Evolutionary conservation across 495 filamentous ascomycete species (phyloP).

Genomic region (Talaromyces wortmannii): DNA sequence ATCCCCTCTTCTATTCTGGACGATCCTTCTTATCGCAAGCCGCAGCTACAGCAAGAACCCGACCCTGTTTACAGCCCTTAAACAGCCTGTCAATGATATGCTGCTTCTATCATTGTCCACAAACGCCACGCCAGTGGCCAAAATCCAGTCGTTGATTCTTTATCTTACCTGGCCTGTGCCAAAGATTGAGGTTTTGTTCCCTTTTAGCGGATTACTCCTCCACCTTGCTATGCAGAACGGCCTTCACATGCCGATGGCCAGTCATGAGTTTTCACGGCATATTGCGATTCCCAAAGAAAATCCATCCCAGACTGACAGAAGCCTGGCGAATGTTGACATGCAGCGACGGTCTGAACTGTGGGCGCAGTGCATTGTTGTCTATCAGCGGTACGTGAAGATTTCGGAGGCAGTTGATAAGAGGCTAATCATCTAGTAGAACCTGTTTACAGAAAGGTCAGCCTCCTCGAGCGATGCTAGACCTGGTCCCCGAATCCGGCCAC

Average conservation of each 20-base stretch:
- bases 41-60: conserved; percentile 29
- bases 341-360: conserved; percentile 26
- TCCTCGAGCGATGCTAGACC: conserved; percentile 21
- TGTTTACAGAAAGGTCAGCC: conserved; percentile 32
- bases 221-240: conserved; percentile 46
- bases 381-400: conserved; percentile 23
- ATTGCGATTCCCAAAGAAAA: conserved; percentile 14
- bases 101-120: conserved; percentile 33
- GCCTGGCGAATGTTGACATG: conserved; percentile 16
- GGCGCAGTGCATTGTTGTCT: conserved; percentile 34
- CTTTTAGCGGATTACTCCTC: conserved; percentile 31
- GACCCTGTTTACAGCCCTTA: conserved; percentile 30
- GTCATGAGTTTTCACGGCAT: conserved; percentile 32
- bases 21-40: conserved; percentile 30
- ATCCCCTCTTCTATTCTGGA: conserved; percentile 46
- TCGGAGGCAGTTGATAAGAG: not conserved
- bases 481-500: conserved; percentile 27
- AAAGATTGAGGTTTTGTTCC: conserved; percentile 35
- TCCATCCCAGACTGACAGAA: conserved; percentile 15
- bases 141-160: conserved; percentile 40
- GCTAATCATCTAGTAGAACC: conserved; percentile 12
- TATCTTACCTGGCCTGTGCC: conserved; percentile 45
- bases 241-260: conserved; percentile 37
- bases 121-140: conserved; percentile 31
- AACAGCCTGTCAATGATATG: conserved; percentile 34